These are phyloP conservation scores for Cryphonectria nitschkei DNA, from an alignment of 2,329 filamentous ascomycete genomes.

Conservation along the genomic window DNA sequence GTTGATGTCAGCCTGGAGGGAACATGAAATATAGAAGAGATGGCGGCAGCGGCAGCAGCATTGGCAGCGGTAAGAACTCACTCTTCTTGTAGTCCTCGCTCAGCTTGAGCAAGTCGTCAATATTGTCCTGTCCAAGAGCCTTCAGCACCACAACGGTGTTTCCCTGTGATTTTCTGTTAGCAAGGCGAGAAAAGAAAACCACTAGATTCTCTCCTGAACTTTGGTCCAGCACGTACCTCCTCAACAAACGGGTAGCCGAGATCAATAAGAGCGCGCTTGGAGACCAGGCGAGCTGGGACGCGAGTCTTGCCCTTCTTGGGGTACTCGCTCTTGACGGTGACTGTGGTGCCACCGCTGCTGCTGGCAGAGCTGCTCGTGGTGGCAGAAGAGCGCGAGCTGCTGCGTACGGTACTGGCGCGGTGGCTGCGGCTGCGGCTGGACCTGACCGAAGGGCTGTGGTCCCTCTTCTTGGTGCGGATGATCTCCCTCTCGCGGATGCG, in stretches of 20 bases:
- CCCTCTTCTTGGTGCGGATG: conserved; percentile 51
- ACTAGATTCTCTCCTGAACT: background rate
- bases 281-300: conserved; percentile 80
- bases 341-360: conserved; percentile 50
- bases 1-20: conserved; percentile 13
- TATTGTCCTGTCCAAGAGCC: conserved; percentile 86
- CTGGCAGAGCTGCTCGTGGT: conserved; percentile 50
- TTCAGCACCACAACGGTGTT: conserved; percentile 80
- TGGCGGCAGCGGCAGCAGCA: background rate
- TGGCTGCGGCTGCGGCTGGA: conserved; percentile 44
- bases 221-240: conserved; percentile 64
- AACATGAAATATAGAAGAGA: background rate
- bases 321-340: conserved; percentile 62
- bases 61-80: conserved; percentile 37
- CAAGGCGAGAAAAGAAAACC: background rate
- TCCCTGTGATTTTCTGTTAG: conserved; percentile 61
- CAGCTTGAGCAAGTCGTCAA: conserved; percentile 83
- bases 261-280: conserved; percentile 79
- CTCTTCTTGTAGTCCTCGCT: conserved; percentile 76
- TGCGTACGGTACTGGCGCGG: conserved; percentile 39
- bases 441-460: conserved; percentile 46
- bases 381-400: conserved; percentile 49
- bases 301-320: conserved; percentile 88
- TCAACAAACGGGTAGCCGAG: conserved; percentile 85
- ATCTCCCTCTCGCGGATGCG: conserved; percentile 65